Evolutionary conservation across 108 stramenopile genomes (phyloP).

Genomic region (Cylindrotheca fusiformis): DNA sequence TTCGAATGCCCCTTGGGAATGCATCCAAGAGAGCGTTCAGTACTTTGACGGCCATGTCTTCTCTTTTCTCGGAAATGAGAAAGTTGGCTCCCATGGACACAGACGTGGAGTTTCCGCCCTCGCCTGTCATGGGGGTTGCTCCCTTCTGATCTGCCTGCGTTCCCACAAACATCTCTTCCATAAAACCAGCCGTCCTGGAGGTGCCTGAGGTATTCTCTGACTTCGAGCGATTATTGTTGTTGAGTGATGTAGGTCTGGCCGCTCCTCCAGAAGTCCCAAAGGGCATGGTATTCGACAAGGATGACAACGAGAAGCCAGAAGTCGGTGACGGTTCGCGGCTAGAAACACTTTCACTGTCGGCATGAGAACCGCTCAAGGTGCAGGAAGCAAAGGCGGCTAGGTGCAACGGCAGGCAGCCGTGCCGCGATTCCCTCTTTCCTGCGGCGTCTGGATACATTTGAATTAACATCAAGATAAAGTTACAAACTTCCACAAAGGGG

Average conservation of each 20-base stretch:
- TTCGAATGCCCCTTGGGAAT: slow-evolving; percentile 69
- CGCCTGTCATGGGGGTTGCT: background rate
- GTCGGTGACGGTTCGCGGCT: slow-evolving; percentile 1
- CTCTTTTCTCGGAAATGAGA: slow-evolving; percentile 45
- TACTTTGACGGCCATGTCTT: slow-evolving; percentile 76
- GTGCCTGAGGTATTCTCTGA: slow-evolving; percentile 40
- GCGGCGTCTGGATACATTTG: slow-evolving; percentile 76
- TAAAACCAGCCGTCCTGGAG: slow-evolving; percentile 26
- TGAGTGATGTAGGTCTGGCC: slow-evolving; percentile 31
- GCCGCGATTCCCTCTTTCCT: slow-evolving; percentile 73
- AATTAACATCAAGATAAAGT: slow-evolving; percentile 67
- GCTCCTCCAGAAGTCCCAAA: slow-evolving; percentile 4
- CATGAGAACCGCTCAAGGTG: slow-evolving; percentile 5
- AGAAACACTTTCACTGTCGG: background rate
- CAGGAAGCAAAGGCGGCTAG: slow-evolving; percentile 85
- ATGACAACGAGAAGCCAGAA: slow-evolving; percentile 7
- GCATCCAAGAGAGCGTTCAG: slow-evolving; percentile 81
- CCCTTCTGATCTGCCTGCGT: slow-evolving; percentile 26
- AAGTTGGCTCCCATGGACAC: slow-evolving; percentile 38
- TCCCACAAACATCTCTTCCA: slow-evolving; percentile 37
- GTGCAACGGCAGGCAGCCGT: slow-evolving; percentile 87
- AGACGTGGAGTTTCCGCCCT: slow-evolving; percentile 8
- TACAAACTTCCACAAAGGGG: slow-evolving; percentile 75
- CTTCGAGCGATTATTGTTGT: slow-evolving; percentile 22
- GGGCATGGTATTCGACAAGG: slow-evolving; percentile 1